These are phyloP conservation scores for Colletotrichum sidae DNA, from an alignment of 2,329 filamentous ascomycete species.

Conservation along the genomic window DNA sequence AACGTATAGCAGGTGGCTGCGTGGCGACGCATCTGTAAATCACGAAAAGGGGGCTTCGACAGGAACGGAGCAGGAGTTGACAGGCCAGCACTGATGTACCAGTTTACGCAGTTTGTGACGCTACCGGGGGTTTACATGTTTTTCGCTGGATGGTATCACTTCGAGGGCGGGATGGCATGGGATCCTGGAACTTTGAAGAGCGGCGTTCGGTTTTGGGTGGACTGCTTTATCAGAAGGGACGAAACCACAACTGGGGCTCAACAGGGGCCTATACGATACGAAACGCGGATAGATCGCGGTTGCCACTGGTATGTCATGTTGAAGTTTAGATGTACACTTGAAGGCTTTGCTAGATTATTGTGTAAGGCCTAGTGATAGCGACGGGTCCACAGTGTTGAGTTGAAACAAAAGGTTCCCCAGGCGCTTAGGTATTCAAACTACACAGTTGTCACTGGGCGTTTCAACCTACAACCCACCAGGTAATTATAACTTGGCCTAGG, in stretches of 20 bases:
- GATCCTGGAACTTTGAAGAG: conserved; percentile 14
- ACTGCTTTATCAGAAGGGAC: conserved; percentile 28
- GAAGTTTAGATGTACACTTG: conserved; percentile 28
- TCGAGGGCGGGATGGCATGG: conserved; percentile 22
- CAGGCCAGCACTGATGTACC: conserved; percentile 19
- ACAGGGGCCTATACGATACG: conserved; percentile 7
- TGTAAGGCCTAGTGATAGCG: neutral
- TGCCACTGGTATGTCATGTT: neutral
- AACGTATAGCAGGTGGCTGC: too few species aligned
- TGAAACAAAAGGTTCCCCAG: too few species aligned
- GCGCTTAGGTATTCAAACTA: too few species aligned
- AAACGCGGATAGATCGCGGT: conserved; percentile 20
- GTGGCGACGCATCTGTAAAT: conserved; percentile 10
- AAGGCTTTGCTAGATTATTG: conserved; percentile 18
- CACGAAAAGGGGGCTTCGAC: neutral
- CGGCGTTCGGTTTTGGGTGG: conserved; percentile 33
- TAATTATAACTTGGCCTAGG: too few species aligned
- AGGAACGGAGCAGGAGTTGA: conserved; percentile 25
- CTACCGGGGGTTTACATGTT: conserved; percentile 23
- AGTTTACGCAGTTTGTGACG: conserved; percentile 4
- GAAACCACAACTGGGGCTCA: conserved; percentile 23
- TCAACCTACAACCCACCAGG: too few species aligned
- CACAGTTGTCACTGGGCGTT: too few species aligned
- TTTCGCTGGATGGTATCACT: conserved; percentile 24
- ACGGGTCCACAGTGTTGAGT: too few species aligned